Evolutionary conservation across 495 filamentous ascomycete species (phyloP), one percentile per base, ranked within the genome.

Genomic region (Neurospora cerealis): DNA sequence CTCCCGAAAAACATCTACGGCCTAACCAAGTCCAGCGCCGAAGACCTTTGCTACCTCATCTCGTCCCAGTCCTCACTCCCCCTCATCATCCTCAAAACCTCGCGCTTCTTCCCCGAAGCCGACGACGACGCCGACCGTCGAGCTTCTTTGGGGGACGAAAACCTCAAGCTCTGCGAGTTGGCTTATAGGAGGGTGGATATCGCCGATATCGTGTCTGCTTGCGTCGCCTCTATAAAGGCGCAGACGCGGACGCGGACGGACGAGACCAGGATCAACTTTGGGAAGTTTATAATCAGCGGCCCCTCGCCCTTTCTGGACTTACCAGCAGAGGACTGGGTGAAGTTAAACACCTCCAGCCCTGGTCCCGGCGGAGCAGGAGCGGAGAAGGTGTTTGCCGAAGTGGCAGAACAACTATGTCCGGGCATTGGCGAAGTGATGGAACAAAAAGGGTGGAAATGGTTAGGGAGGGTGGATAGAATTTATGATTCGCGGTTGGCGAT

Each of bases 1-100:
- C 32, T 24, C 3, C 77, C 78, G 4, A 81, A 81, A 28, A 81
- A 81, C 69, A 78, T 81, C 48, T 81, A 81, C 72, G 80, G 80
- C 70, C 69, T 73, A 11, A 80, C 78, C 40, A 81, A 81, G 70
- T 40, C 62, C 19, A 75, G 75, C 2, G 80, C 80, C 11, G 80
- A 81, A 66, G 78, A 80, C 24, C 6, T 80, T 3, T 81, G 80
- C 71, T 37, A 39, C 21, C 66, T 80, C 4, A 70, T 76, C n/a
- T 44, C 74, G 41, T 62, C 41, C 19, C 44, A 79, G 48, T 39
- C 66, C 1, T 34, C 42, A 0, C 19, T 79, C 5, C 77, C 76
- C 0, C n/a, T 75, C 3, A 17, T 79, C 1, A 73, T 80, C 13
- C 73, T 81, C 36, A 72, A 79, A 28, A 80, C 77, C 46, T 77